Conservation (phyloP, 345 rosid species). For the Eucalyptus cloeziana region DNA sequence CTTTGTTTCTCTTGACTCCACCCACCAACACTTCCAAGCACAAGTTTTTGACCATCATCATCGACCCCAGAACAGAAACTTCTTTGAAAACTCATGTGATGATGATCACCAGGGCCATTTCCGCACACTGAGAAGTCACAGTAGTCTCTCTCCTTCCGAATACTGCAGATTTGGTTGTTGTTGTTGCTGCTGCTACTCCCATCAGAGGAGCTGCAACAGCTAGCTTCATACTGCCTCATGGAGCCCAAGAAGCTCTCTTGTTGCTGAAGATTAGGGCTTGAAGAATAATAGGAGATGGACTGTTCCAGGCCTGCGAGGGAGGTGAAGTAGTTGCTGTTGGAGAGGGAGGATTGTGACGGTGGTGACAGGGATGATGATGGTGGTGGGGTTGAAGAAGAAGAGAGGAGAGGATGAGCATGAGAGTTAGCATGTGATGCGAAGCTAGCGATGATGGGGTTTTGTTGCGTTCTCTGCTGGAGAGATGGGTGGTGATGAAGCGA, state of each 20-base stretch:
- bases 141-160: not conserved
- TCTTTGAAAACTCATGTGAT: not conserved
- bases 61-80: not conserved
- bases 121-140: not conserved
- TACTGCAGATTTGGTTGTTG: not conserved
- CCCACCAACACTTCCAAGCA: not conserved
- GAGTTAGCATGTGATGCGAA: slow-evolving; percentile 5
- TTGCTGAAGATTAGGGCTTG: slow-evolving; percentile 5
- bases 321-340: not conserved
- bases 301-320: slow-evolving; percentile 5
- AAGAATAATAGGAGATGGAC: slow-evolving; percentile 1
- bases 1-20: not conserved
- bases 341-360: not conserved
- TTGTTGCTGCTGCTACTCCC: slow-evolving; percentile 36
- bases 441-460: slow-evolving; percentile 1
- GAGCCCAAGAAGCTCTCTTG: slow-evolving; percentile 8
- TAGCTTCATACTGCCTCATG: slow-evolving; percentile 4
- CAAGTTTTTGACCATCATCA: slow-evolving; percentile 11
- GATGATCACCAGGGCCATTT: not conserved
- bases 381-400: not conserved
- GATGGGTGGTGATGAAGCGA: not conserved
- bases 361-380: slow-evolving; percentile 9
- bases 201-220: slow-evolving; percentile 57
- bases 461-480: not conserved
- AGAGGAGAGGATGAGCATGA: slow-evolving; percentile 9